Percentiles rank a stretch among this genome's conserved stretches.
Evolutionary conservation across 2,329 filamentous ascomycete species (phyloP).

Genomic region (Botryosphaeria dothidea): DNA sequence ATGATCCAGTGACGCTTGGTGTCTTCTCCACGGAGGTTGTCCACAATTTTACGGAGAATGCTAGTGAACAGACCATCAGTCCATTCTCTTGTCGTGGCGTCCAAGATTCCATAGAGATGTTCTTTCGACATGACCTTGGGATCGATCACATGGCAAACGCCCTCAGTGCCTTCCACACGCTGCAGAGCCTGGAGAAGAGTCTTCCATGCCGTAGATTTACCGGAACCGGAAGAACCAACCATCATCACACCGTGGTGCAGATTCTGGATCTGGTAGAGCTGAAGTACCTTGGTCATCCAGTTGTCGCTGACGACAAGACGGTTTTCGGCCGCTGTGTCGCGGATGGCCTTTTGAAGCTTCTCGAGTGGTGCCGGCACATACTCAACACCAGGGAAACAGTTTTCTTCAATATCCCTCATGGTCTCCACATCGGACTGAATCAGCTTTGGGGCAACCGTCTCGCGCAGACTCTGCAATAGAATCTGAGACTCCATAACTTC

Average conservation of each 20-base stretch:
- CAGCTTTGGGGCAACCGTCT: conserved; percentile 97
- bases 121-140: conserved; percentile 99
- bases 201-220: conserved; percentile 95
- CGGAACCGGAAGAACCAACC: conserved; percentile 96
- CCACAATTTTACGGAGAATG: conserved; percentile 96
- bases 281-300: conserved; percentile 97
- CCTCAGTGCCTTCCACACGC: conserved; percentile 86
- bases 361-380: conserved; percentile 89
- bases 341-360: conserved; percentile 77
- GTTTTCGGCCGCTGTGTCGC: conserved; percentile 77
- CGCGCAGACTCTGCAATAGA: conserved; percentile 95
- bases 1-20: conserved; percentile 98
- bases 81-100: conserved; percentile 97
- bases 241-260: conserved; percentile 99
- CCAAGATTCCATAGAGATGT: conserved; percentile 89
- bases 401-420: conserved; percentile 79
- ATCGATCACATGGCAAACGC: conserved; percentile 96
- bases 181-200: conserved; percentile 89
- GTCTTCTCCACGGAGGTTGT: conserved; percentile 96
- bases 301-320: conserved; percentile 87
- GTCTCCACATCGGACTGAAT: conserved; percentile 89
- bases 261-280: conserved; percentile 96
- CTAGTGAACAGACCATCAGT: conserved; percentile 98
- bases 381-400: conserved; percentile 88
- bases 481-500: conserved; percentile 92